A percentile compares a stretch with the other conserved stretches of the same genome.
Evolutionary conservation across 2,329 filamentous ascomycete species (phyloP).

Genomic region (Penicillium sp.): DNA sequence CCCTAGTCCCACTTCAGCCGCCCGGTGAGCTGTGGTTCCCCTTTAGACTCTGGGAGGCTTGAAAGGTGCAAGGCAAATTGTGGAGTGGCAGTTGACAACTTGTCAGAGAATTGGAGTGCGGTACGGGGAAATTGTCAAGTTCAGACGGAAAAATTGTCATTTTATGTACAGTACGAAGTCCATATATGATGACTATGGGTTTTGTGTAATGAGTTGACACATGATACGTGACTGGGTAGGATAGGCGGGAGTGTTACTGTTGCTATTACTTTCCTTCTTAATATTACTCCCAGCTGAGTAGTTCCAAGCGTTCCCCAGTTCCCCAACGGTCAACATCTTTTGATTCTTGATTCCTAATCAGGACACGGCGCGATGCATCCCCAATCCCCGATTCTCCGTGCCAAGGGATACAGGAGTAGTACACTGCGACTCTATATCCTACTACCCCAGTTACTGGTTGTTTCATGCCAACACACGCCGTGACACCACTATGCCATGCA

Average conservation of each 20-base stretch:
- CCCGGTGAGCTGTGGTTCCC: neutral
- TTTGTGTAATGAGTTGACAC: slow-evolving; percentile 1
- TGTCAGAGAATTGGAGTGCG: too few relatives aligned
- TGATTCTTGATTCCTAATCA: neutral
- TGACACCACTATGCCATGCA: slow-evolving; percentile 13
- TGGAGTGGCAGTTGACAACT: neutral
- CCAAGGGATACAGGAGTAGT: slow-evolving; percentile 1
- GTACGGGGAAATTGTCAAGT: neutral
- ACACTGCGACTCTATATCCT: neutral
- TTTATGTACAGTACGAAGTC: neutral
- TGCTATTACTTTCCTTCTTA: neutral
- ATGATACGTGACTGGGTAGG: neutral
- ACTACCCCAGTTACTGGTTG: neutral
- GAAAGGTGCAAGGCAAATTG: neutral
- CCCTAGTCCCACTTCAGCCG: slow-evolving; percentile 10
- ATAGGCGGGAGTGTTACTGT: neutral
- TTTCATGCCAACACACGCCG: slow-evolving; percentile 16
- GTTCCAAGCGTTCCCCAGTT: neutral
- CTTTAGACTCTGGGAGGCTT: neutral
- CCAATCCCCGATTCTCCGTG: neutral
- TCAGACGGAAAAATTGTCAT: slow-evolving; percentile 1
- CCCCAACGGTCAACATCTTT: slow-evolving; percentile 1
- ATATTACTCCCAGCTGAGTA: neutral
- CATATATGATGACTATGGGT: neutral
- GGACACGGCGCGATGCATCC: neutral